phyloP scores from a whole-genome alignment of 202 grass and related monocot species.

The Setaria viridis region DNA sequence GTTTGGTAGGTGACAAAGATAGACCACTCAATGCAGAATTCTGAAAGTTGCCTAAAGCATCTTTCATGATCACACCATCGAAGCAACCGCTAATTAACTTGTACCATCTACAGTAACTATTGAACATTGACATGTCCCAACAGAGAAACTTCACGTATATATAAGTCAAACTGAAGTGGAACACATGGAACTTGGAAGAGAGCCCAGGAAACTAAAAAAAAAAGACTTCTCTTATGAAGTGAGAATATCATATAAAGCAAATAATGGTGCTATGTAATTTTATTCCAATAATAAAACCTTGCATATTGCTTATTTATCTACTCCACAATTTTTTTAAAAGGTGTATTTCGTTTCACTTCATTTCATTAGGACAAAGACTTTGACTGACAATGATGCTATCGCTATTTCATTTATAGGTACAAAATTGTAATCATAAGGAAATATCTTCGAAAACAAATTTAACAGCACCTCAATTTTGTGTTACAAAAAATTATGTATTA shows the following conservation, averaged over 20 bases:
- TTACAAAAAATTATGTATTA: too few relatives aligned
- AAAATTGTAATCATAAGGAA: too few relatives aligned
- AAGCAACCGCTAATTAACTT: not conserved
- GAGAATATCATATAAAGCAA: not conserved
- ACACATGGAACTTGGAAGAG: not conserved
- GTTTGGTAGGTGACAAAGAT: conserved; percentile 15
- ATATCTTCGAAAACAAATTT: too few relatives aligned
- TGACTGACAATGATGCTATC: not conserved
- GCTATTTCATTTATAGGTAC: not conserved
- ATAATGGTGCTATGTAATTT: not conserved
- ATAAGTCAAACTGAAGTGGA: not conserved
- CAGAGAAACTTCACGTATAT: too few relatives aligned
- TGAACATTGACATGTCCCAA: not conserved
- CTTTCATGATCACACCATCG: not conserved
- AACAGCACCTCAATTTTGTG: too few relatives aligned
- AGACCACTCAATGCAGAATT: conserved; percentile 16
- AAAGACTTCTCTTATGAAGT: not conserved
- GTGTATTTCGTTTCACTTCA: not conserved
- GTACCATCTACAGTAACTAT: not conserved
- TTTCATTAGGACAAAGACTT: not conserved
- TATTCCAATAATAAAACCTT: not conserved
- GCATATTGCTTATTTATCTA: not conserved
- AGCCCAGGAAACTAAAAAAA: not conserved
- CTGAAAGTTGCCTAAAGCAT: not conserved
- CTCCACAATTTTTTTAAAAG: not conserved